A percentile compares a stretch with the other conserved stretches of the same genome.
Conservation (phyloP, 768 basidiomycete species). For the Rhodocollybia butyracea region DNA sequence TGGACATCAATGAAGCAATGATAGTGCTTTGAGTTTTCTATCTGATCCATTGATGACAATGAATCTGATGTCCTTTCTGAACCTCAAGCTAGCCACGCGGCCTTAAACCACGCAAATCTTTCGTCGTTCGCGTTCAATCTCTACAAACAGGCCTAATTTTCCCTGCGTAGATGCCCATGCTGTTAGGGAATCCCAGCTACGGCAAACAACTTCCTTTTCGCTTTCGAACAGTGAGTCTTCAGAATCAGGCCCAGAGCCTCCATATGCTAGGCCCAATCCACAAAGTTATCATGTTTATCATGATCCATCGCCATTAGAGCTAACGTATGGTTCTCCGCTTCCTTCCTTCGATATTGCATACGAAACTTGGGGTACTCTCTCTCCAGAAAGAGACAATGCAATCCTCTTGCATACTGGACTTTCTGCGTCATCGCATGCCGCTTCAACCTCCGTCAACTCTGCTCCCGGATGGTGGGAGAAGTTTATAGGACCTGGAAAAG, state of each 20-base stretch:
- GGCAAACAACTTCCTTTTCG: conserved; percentile 21
- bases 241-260: conserved; percentile 73
- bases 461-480: conserved; percentile 98
- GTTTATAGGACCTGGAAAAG: conserved; percentile 94
- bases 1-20: too few species aligned
- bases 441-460: conserved; percentile 72
- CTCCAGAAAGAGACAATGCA: conserved; percentile 73
- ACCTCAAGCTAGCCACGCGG: too few species aligned
- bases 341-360: conserved; percentile 86
- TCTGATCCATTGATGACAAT: too few species aligned
- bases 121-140: conserved; percentile 5
- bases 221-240: conserved; percentile 18
- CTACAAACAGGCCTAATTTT: conserved; percentile 36
- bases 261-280: conserved; percentile 79
- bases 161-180: conserved; percentile 85
- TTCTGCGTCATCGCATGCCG: conserved; percentile 93
- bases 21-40: too few species aligned
- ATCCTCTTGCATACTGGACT: conserved; percentile 96
- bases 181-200: conserved; percentile 56
- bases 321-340: conserved; percentile 56
- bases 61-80: too few species aligned
- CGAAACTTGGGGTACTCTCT: conserved; percentile 96
- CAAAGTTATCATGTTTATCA: conserved; percentile 68
- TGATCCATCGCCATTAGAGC: conserved; percentile 56
- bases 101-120: background rate